Base-by-base conservation (phyloP, 495 filamentous ascomycete genomes). In the Cercophora samala region DNA sequence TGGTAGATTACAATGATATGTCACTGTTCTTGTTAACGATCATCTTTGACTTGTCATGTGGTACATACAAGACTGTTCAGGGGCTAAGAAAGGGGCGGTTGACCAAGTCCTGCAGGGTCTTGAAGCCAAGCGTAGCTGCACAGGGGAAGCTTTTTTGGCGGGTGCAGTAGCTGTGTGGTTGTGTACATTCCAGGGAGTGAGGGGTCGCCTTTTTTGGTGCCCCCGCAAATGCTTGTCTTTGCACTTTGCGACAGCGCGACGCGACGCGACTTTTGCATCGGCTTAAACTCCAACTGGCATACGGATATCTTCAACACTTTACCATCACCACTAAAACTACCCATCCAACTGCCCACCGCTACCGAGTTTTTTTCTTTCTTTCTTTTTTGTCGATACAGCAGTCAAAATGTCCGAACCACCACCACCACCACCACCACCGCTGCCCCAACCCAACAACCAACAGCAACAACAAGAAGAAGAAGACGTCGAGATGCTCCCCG, bases 401-500 rank as follows among this genome's bases (percentile, higher is more conserved):
- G 26, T 29, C 26, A 46, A 46, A 46, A 46, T 46, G 37, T 46
- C 37, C 11, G 15, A 46, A 58, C 29, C 62, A 23, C 22, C 53
- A 56, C n/a, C 58, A 11, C 62, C 65, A 23, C 2, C 64, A 54
- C 15, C 52, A 54, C 52, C 52, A 54, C 52, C 52, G 17, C 52
- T 4, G 17, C 19, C n/a, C 5, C 53, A 19, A 56, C 53, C n/a
- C 55, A 53, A 15, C 67, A 58, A 64, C 26, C 55, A 60, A 15
- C 66, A 69, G 55, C 5, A 25, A 4, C 26, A 64, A 42, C 55
- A 60, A 15, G 66, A 71, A 54, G 66, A 71, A 54, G 4, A 25
- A 11, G 61, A 71, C 59, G 55, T 56, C 58, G 58, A 67, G 17
- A 69, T 61, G 64, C n/a, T 24, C 63, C 32, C 62, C 37, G 21